phyloP scores from a whole-genome alignment of 768 basidiomycete species.

The Mycena rebaudengoi region DNA sequence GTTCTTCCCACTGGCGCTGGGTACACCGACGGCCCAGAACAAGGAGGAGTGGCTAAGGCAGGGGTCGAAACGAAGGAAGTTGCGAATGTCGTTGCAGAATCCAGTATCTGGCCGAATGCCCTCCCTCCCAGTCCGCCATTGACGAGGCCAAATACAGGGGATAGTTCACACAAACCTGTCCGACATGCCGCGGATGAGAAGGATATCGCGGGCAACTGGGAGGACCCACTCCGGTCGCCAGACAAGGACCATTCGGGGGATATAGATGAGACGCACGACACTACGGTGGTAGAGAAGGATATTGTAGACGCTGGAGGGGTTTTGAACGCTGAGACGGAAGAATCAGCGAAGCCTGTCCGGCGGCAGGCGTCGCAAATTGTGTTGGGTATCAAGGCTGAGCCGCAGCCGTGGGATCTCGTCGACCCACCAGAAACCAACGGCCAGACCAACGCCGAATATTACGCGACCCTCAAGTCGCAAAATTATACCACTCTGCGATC shows the following conservation, averaged over 20 bases:
- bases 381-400: constrained; percentile 60
- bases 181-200: constrained; percentile 37
- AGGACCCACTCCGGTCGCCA: neutral
- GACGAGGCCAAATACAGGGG: constrained; percentile 33
- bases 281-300: constrained; percentile 12
- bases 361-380: constrained; percentile 55
- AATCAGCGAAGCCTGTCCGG: constrained; percentile 17
- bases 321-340: constrained; percentile 3
- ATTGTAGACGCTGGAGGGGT: constrained; percentile 13
- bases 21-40: too few species aligned
- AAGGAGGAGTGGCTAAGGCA: constrained; percentile 17
- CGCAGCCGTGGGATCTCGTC: constrained; percentile 74
- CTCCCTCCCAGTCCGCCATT: constrained; percentile 42
- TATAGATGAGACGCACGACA: neutral
- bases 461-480: constrained; percentile 51
- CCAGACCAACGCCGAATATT: constrained; percentile 46
- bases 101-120: constrained; percentile 30
- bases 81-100: constrained; percentile 22
- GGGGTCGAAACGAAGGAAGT: neutral
- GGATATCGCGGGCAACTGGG: constrained; percentile 30
- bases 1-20: too few species aligned
- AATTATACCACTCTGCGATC: constrained; percentile 54
- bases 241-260: constrained; percentile 11
- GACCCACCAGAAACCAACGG: constrained; percentile 57
- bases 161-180: constrained; percentile 11